Evolutionary conservation across 1,139 yeast genomes (phyloP).

Genomic region (Pneumocystis jirovecii): DNA sequence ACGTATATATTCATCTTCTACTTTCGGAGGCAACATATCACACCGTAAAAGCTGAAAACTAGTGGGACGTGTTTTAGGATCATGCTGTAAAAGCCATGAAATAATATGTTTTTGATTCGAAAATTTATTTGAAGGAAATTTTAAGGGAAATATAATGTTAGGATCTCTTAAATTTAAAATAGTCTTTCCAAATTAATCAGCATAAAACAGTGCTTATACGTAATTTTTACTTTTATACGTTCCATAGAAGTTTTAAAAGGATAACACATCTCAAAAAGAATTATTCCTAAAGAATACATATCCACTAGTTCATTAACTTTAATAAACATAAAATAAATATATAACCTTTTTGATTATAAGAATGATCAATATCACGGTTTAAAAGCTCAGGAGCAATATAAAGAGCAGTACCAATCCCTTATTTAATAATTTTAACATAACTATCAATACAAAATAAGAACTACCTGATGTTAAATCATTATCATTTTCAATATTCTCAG

Average conservation of each 20-base stretch:
- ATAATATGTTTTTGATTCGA: conserved; percentile 32
- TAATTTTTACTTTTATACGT: conserved; percentile 26
- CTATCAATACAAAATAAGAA: neutral
- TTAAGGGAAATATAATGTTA: neutral
- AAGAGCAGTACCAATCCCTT: conserved; percentile 53
- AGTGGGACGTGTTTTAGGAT: conserved; percentile 62
- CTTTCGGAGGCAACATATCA: conserved; percentile 67
- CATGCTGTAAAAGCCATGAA: conserved; percentile 51
- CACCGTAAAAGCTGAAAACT: conserved; percentile 63
- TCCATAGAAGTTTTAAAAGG: conserved; percentile 83
- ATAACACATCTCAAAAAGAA: conserved; percentile 84
- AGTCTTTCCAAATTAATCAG: neutral
- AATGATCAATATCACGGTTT: conserved; percentile 18
- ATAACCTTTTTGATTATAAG: conserved; percentile 4
- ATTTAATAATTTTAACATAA: neutral
- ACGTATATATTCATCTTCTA: conserved; percentile 73
- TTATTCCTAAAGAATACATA: conserved; percentile 86
- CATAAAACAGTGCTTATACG: neutral
- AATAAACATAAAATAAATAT: conserved; percentile 1
- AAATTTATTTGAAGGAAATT: conserved; percentile 36
- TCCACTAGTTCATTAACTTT: conserved; percentile 58
- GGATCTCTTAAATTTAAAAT: neutral
- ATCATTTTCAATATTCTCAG: neutral
- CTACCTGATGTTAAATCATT: neutral
- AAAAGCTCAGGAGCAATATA: conserved; percentile 87